Evolutionary conservation across 1,139 yeast species (phyloP).

Genomic region (Lodderomyces jiufengensis): DNA sequence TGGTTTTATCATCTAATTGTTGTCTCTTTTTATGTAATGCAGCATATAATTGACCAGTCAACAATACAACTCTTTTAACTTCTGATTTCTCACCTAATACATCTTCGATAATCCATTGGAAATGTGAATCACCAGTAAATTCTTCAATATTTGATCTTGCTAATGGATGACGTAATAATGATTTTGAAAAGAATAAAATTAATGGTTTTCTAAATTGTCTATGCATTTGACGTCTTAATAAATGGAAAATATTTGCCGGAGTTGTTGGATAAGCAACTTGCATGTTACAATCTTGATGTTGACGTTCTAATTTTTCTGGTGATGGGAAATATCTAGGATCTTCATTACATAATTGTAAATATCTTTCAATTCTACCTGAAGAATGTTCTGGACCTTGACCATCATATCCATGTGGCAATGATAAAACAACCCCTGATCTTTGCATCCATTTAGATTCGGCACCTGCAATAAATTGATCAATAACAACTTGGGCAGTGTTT

Average conservation of each 20-base stretch:
- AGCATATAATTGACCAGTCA: slow-evolving; percentile 93
- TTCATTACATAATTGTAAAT: slow-evolving; percentile 92
- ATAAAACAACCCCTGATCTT: slow-evolving; percentile 92
- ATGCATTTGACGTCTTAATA: slow-evolving; percentile 98
- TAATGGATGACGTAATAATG: slow-evolving; percentile 93
- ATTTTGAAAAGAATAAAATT: slow-evolving; percentile 84
- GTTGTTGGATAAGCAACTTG: slow-evolving; percentile 98
- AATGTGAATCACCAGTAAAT: slow-evolving; percentile 87
- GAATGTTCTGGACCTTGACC: slow-evolving; percentile 99
- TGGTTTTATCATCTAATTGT: slow-evolving; percentile 65
- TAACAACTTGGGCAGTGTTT: slow-evolving; percentile 96
- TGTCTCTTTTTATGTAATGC: slow-evolving; percentile 89
- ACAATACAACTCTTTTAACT: slow-evolving; percentile 80
- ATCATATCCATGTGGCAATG: slow-evolving; percentile 98
- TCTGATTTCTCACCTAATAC: slow-evolving; percentile 74
- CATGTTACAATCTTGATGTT: slow-evolving; percentile 98
- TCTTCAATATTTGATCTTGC: slow-evolving; percentile 84
- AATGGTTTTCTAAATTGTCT: slow-evolving; percentile 99
- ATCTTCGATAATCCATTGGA: slow-evolving; percentile 96
- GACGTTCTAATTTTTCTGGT: slow-evolving; percentile 84
- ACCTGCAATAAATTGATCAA: slow-evolving; percentile 94
- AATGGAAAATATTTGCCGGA: slow-evolving; percentile 95
- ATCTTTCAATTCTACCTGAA: slow-evolving; percentile 96
- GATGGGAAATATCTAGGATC: slow-evolving; percentile 94
- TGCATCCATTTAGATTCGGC: slow-evolving; percentile 99